A percentile compares a stretch with the other conserved stretches of the same genome.
phyloP scores from a whole-genome alignment of 768 basidiomycete genomes.

The Astraeus odoratus region DNA sequence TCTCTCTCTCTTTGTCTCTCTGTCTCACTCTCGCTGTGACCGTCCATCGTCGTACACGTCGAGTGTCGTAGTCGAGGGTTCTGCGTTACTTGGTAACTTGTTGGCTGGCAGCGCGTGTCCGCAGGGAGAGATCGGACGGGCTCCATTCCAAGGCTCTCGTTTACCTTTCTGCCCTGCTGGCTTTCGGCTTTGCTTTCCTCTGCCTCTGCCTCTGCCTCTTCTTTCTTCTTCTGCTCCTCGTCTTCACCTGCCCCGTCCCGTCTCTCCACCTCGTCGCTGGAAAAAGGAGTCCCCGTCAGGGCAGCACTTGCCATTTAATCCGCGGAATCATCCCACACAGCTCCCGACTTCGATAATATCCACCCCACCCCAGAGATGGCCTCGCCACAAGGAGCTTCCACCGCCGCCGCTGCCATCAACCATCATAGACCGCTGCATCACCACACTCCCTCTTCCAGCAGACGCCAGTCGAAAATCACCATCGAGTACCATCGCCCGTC shows the following conservation, averaged over 20 bases:
- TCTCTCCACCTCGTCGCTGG: background rate
- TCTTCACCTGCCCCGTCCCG: too few species aligned
- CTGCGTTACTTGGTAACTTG: background rate
- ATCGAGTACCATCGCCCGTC: slow-evolving; percentile 74
- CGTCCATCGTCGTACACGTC: too few species aligned
- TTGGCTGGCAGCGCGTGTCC: background rate
- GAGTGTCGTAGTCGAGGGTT: too few species aligned
- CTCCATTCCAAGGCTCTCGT: background rate
- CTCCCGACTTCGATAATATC: too few species aligned
- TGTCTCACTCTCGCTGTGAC: background rate
- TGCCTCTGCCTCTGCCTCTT: background rate
- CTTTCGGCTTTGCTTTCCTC: background rate
- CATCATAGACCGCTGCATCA: slow-evolving; percentile 42
- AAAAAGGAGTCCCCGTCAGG: too few species aligned
- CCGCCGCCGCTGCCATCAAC: slow-evolving; percentile 13
- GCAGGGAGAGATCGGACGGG: background rate
- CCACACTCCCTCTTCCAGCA: slow-evolving; percentile 20
- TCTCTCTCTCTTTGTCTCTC: background rate
- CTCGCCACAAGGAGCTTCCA: slow-evolving; percentile 34
- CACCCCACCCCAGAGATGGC: slow-evolving; percentile 33
- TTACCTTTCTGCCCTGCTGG: background rate
- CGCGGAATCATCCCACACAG: too few species aligned
- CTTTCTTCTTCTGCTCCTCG: background rate
- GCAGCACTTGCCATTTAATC: too few species aligned
- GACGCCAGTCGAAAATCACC: slow-evolving; percentile 52